Conservation (phyloP, 306 rosid species). For the Fragaria ananassa region DNA sequence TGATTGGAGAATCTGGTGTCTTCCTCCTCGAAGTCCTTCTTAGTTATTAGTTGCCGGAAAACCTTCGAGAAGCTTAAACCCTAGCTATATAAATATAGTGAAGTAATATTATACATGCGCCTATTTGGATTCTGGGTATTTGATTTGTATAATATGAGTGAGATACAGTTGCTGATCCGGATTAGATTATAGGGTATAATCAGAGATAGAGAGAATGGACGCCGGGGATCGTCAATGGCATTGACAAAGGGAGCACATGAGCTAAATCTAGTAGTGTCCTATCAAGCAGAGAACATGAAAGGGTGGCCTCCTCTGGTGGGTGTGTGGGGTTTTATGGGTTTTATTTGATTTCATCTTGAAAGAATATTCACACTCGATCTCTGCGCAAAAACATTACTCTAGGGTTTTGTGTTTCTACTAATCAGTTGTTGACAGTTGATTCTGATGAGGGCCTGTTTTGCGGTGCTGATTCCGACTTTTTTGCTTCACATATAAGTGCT, state of each 20-base stretch:
- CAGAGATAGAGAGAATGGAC: not conserved
- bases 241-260: conserved; percentile 11
- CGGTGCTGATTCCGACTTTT: not conserved
- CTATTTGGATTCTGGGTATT: too few relatives aligned
- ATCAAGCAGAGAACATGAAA: not conserved
- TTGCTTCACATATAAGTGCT: too few relatives aligned
- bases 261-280: conserved; percentile 4
- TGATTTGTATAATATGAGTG: too few relatives aligned
- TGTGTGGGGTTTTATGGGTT: not conserved
- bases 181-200: not conserved
- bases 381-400: not conserved
- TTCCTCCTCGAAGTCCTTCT: not conserved
- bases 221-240: not conserved
- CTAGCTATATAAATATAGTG: not conserved
- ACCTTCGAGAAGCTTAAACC: conserved; percentile 5
- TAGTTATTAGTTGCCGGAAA: not conserved
- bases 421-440: not conserved
- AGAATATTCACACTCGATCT: not conserved
- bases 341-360: not conserved
- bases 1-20: conserved; percentile 33
- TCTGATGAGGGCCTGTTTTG: not conserved
- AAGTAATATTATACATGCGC: too few relatives aligned
- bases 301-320: not conserved
- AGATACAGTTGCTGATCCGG: not conserved
- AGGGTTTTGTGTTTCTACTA: not conserved